A percentile compares a stretch with the other conserved stretches of the same genome.
Conservation (phyloP, 768 basidiomycete genomes). For the Hysterangium stoloniferum region DNA sequence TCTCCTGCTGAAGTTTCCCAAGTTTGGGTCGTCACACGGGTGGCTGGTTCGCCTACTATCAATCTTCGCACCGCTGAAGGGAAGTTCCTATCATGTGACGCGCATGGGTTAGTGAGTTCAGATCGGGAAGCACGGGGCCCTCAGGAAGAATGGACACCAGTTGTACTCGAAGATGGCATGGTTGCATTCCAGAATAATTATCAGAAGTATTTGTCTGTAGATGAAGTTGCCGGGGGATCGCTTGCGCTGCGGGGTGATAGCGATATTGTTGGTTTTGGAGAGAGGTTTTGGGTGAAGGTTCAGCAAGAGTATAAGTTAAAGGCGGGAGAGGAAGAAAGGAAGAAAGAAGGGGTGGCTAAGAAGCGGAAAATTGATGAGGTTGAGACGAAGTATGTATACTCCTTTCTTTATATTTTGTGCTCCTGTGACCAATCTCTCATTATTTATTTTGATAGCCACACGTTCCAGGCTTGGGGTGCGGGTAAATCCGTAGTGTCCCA, state of each 20-base stretch:
- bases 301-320: conserved; percentile 87
- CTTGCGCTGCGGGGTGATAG: conserved; percentile 76
- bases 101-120: conserved; percentile 75
- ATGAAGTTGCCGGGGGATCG: conserved; percentile 79
- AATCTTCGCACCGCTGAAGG: conserved; percentile 85
- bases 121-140: conserved; percentile 86
- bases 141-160: conserved; percentile 90
- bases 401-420: conserved; percentile 1
- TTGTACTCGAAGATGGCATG: conserved; percentile 77
- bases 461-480: conserved; percentile 82
- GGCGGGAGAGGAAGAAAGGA: conserved; percentile 62
- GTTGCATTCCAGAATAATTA: conserved; percentile 84
- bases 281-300: conserved; percentile 84
- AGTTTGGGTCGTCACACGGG: conserved; percentile 85
- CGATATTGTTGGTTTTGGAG: conserved; percentile 76
- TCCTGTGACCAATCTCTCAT: conserved; percentile 4
- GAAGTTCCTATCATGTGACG: conserved; percentile 85
- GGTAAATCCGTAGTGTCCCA: conserved; percentile 61
- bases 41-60: conserved; percentile 76
- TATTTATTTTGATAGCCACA: too few relatives aligned
- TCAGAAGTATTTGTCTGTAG: conserved; percentile 79
- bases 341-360: conserved; percentile 49
- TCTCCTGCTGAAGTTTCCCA: conserved; percentile 77
- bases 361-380: conserved; percentile 57
- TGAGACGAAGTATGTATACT: conserved; percentile 56